phyloP scores from a whole-genome alignment of 1,284 basidiomycete species.

The Irpex rosettiformis region DNA sequence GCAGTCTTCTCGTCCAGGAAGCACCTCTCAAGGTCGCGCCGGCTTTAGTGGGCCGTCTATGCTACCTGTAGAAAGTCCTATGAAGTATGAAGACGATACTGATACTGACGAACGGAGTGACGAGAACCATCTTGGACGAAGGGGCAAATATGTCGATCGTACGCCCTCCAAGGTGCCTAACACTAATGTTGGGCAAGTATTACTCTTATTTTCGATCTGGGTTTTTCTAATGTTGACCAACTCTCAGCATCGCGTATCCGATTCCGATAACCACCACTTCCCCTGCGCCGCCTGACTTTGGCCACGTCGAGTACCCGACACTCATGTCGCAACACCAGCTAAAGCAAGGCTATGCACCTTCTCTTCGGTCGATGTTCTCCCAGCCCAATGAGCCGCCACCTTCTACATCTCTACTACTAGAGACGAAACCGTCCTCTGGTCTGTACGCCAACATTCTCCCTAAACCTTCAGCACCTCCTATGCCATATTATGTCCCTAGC shows the following conservation, averaged over 20 bases:
- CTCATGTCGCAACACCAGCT: conserved; percentile 71
- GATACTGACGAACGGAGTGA: conserved; percentile 24
- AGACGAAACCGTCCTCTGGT: conserved; percentile 19
- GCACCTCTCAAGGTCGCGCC: conserved; percentile 21
- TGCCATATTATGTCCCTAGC: conserved; percentile 22
- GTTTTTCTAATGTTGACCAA: conserved; percentile 12
- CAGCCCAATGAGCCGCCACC: conserved; percentile 19
- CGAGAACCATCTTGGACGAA: conserved; percentile 5
- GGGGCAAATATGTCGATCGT: conserved; percentile 14
- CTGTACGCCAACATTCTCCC: conserved; percentile 25
- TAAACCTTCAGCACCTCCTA: conserved; percentile 21
- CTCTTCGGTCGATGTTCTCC: conserved; percentile 51
- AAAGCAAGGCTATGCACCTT: conserved; percentile 64
- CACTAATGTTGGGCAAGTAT: conserved; percentile 21
- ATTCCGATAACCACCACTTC: conserved; percentile 58
- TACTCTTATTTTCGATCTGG: conserved; percentile 6
- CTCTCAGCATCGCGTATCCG: conserved; percentile 27
- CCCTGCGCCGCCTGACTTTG: conserved; percentile 43
- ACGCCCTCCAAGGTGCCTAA: conserved; percentile 21
- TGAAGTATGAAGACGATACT: conserved; percentile 33
- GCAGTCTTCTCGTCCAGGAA: conserved; percentile 24
- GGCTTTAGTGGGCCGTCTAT: conserved; percentile 26
- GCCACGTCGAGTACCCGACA: conserved; percentile 49
- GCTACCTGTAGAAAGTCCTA: conserved; percentile 44
- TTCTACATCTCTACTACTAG: conserved; percentile 28